phyloP scores from a whole-genome alignment of 2,329 filamentous ascomycete genomes.

The Diplodia corticola region DNA sequence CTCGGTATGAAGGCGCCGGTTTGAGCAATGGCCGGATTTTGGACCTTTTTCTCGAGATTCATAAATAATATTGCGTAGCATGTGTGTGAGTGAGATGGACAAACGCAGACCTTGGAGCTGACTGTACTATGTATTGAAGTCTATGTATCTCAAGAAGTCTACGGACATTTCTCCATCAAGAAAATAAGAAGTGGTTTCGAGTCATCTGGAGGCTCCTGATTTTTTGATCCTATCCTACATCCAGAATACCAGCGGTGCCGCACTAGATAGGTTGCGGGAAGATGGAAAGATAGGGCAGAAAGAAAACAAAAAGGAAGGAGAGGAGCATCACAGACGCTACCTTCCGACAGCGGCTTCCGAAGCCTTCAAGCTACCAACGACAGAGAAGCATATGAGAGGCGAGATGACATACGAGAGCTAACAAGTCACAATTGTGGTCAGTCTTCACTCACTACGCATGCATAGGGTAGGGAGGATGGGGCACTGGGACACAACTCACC shows the following conservation, averaged over 20 bases:
- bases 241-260: not conserved
- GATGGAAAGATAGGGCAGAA: not conserved
- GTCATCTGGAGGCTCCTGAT: not conserved
- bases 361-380: conserved; percentile 47
- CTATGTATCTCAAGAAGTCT: not conserved
- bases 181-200: not conserved
- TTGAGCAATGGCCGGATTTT: no score
- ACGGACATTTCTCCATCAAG: not conserved
- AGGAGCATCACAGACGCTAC: not conserved
- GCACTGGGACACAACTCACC: no score
- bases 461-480: no score
- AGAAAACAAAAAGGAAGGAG: not conserved
- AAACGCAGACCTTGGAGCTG: no score
- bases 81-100: no score
- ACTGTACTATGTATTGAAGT: no score
- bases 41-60: no score
- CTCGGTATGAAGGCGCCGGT: no score
- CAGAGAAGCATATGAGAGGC: conserved; percentile 46
- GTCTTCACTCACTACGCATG: no score
- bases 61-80: no score
- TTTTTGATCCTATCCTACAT: not conserved
- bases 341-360: conserved; percentile 33
- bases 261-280: not conserved
- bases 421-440: not conserved
- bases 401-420: conserved; percentile 47